A percentile compares a stretch with the other conserved stretches of the same genome.
phyloP scores from a whole-genome alignment of 2,329 filamentous ascomycete genomes.

The Myriosclerotinia curreyana region DNA sequence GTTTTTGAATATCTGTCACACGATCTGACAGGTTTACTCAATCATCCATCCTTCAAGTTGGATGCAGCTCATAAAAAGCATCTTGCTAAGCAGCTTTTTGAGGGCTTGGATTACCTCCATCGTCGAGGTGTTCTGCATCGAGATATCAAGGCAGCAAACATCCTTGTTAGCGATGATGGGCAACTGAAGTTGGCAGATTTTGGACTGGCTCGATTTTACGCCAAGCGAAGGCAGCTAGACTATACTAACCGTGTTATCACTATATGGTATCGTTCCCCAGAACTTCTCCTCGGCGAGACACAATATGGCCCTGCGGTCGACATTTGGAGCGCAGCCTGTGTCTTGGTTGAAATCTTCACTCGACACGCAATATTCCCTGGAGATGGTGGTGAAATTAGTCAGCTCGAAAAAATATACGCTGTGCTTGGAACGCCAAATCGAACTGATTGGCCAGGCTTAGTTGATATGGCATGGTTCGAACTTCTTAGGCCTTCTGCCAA shows the following conservation, averaged over 20 bases:
- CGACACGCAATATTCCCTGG: slow-evolving; percentile 91
- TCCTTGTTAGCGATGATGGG: slow-evolving; percentile 85
- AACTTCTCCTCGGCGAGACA: slow-evolving; percentile 86
- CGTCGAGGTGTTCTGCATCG: slow-evolving; percentile 90
- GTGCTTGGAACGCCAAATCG: slow-evolving; percentile 84
- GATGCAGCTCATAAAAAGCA: slow-evolving; percentile 88
- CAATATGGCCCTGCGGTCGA: slow-evolving; percentile 87
- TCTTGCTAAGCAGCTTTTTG: slow-evolving; percentile 86
- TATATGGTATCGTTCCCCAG: slow-evolving; percentile 93
- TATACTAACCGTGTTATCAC: slow-evolving; percentile 99
- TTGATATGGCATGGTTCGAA: slow-evolving; percentile 98
- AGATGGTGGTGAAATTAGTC: slow-evolving; percentile 91
- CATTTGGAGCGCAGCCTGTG: slow-evolving; percentile 96
- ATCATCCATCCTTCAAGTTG: slow-evolving; percentile 87
- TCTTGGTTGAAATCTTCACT: slow-evolving; percentile 95
- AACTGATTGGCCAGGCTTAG: slow-evolving; percentile 80
- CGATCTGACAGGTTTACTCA: slow-evolving; percentile 89
- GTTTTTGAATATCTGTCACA: slow-evolving; percentile 98
- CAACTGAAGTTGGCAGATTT: slow-evolving; percentile 94
- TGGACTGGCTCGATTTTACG: slow-evolving; percentile 91
- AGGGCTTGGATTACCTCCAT: slow-evolving; percentile 91
- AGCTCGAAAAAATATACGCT: slow-evolving; percentile 95
- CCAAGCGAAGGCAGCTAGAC: slow-evolving; percentile 85
- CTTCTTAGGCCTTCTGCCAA: slow-evolving; percentile 76
- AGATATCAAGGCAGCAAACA: slow-evolving; percentile 98